Evolutionary conservation across 1,139 yeast species (phyloP), one percentile per base, ranked within the genome.

Genomic region (Scheffersomyces illinoinensis): DNA sequence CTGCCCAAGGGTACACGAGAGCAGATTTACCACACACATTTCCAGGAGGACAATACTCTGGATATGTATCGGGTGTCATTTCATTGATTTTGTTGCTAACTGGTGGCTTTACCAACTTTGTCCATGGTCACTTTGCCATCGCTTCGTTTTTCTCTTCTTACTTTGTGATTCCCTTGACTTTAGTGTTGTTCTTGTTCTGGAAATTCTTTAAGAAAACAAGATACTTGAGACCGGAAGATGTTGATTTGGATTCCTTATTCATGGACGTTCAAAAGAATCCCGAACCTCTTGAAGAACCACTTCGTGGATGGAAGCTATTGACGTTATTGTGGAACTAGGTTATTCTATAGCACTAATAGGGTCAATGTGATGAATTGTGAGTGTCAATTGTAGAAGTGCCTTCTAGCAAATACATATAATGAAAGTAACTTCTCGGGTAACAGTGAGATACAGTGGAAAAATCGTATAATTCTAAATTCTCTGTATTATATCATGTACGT

Each of bases 71-170:
- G 0, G 72, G 78, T 20, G 63, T 75, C 60, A 67, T 72, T 43
- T 75, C 79, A 1, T 53, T 66, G 0, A 21, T 79, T 4, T 66
- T 80, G 56, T 65, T 79, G 46, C 61, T 79, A 21, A 78, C 82
- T 8, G 79, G 79, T 47, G 84, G 84, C 0, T 81, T 76, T 63
- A 58, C 71, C 4, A 74, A 71, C 57, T 80, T 80, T 58, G 69
- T 80, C 23, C 61, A 74, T 7, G 81, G 79, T 5, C 60, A 76
- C 17, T 80, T 75, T 62, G 66, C 62, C 3, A 68, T 75, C 50
- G 70, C 78, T 21, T 59, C 71, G 0, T 78, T 80, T 61, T 74
- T 79, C 64, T 73, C 77, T 26, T 59, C 76, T n/a, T 77, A 79
- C 67, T 75, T 78, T 59, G 67, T 73, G 52, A 71, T 79, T 52